A percentile compares a stretch with the other conserved stretches of the same genome.
Conservation (phyloP, 2,329 filamentous ascomycete genomes). For the Macrophomina tecta region DNA sequence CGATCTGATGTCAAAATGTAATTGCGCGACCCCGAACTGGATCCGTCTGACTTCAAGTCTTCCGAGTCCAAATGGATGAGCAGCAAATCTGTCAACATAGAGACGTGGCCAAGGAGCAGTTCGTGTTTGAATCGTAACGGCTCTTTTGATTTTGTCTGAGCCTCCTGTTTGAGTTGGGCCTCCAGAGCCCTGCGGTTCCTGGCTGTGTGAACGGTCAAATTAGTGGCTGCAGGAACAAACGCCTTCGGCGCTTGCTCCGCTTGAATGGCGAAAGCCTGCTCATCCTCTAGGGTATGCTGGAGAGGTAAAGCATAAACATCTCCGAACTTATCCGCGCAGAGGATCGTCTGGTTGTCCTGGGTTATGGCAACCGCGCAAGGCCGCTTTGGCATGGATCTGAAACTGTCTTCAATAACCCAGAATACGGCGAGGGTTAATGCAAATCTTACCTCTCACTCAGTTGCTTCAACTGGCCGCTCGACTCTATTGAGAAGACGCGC, state of each 20-base stretch:
- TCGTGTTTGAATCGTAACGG: slow-evolving; percentile 71
- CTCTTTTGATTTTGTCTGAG: slow-evolving; percentile 54
- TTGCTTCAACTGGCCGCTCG: slow-evolving; percentile 66
- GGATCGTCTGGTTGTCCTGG: slow-evolving; percentile 71
- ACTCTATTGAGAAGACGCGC: slow-evolving; percentile 76
- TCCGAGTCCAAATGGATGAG: slow-evolving; percentile 58
- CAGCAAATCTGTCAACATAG: slow-evolving; percentile 82
- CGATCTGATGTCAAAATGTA: slow-evolving; percentile 73
- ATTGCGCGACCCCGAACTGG: slow-evolving; percentile 44
- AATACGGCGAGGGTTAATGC: background rate
- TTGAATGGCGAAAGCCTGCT: slow-evolving; percentile 34
- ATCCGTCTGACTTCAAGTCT: slow-evolving; percentile 34
- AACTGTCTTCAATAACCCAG: background rate
- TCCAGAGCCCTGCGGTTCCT: slow-evolving; percentile 64
- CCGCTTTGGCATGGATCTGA: slow-evolving; percentile 84
- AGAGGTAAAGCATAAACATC: slow-evolving; percentile 92
- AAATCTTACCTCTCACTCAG: slow-evolving; percentile 71
- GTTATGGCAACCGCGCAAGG: slow-evolving; percentile 78
- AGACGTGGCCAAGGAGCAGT: slow-evolving; percentile 89
- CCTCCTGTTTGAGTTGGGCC: slow-evolving; percentile 58
- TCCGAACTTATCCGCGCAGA: slow-evolving; percentile 93
- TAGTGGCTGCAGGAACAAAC: slow-evolving; percentile 60
- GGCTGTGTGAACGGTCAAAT: slow-evolving; percentile 66
- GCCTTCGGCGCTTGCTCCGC: slow-evolving; percentile 37
- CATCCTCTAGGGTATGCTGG: slow-evolving; percentile 48